Conservation (phyloP, 148 eudicot genomes). For the Camellia lanceoleosa region DNA sequence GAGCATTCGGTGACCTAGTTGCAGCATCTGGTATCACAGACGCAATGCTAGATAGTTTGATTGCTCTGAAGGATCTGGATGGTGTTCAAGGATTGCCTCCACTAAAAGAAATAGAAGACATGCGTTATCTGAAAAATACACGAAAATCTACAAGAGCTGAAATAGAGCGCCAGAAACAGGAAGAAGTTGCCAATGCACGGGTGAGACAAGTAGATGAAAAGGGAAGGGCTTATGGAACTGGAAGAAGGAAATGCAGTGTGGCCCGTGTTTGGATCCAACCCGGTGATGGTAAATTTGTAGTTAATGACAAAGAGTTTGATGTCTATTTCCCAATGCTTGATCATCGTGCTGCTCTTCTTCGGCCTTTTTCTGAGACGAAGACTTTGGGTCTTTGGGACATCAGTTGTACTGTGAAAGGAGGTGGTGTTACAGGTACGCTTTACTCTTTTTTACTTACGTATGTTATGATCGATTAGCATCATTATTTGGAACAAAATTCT, state of each 20-base stretch:
- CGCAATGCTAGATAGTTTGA: conserved; percentile 85
- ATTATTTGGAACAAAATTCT: background rate
- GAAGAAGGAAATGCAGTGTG: conserved; percentile 86
- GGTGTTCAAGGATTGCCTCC: conserved; percentile 83
- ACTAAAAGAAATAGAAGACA: conserved; percentile 69
- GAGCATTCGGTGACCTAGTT: conserved; percentile 90
- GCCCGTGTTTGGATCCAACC: conserved; percentile 97
- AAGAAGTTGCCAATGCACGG: conserved; percentile 75
- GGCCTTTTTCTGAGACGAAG: conserved; percentile 85
- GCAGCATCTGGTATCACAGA: conserved; percentile 94
- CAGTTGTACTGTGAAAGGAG: conserved; percentile 93
- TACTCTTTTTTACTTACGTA: background rate
- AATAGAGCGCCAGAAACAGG: conserved; percentile 81
- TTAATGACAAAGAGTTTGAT: conserved; percentile 87
- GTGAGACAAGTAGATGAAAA: conserved; percentile 73
- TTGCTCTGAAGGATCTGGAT: conserved; percentile 77
- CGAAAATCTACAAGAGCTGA: conserved; percentile 63
- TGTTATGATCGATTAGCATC: background rate
- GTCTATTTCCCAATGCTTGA: conserved; percentile 95
- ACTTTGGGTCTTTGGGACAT: conserved; percentile 89
- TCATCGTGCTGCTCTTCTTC: conserved; percentile 95
- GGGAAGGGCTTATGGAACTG: conserved; percentile 97
- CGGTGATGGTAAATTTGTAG: conserved; percentile 71
- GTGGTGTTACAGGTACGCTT: conserved; percentile 76
- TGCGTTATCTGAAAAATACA: conserved; percentile 61